Evolutionary conservation across 768 basidiomycete species (phyloP), one percentile per base, ranked within the genome.

Genomic region (Austroboletus festivus): DNA sequence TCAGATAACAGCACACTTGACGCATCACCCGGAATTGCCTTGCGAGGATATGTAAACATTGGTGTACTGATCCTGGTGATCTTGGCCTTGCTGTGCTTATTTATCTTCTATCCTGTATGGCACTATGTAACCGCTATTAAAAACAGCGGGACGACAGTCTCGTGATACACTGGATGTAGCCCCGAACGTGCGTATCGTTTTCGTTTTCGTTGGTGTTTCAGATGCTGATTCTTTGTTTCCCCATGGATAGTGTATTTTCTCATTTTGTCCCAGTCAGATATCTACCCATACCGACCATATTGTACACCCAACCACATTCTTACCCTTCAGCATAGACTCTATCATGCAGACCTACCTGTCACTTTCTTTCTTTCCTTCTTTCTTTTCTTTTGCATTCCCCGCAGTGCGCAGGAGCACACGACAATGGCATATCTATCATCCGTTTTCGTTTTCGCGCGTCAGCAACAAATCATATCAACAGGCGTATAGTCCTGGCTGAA

Each of bases 41-140:
- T 61, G 44, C 79, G 83, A 28, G 83, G 85, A 3, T 44, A 89
- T 4, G 52, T 79, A 51, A 96, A 96, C 69, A 64, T 95, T 43
- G 69, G 78, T 23, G 78, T 89, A 42, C 73, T 97, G 21, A 0
- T 85, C 30, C 1, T 83, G 18, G 74, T 96, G 55, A 69, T 89
- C 15, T 20, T 67, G 22, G 79, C 73, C 5, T 68, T 96, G 50
- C 67, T 96, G 46, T 68, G 68, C 31, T 78, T 96, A 8, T 96
- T 95, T 66, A 80, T 89, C 43, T 81, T 83, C 35, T 94, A 89
- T 62, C 93, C 94, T 3, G 79, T 95, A 56, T 61, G 82, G 56
- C 71, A 56, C 50, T 58, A 44, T n/a, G n/a, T n/a, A n/a, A n/a
- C n/a, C 22, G 2, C 35, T 9, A 13, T 51, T 4, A 34, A 47